Evolutionary conservation across 2,329 filamentous ascomycete genomes (phyloP), one percentile per base, ranked within the genome.

Genomic region (Penicillium sp.): DNA sequence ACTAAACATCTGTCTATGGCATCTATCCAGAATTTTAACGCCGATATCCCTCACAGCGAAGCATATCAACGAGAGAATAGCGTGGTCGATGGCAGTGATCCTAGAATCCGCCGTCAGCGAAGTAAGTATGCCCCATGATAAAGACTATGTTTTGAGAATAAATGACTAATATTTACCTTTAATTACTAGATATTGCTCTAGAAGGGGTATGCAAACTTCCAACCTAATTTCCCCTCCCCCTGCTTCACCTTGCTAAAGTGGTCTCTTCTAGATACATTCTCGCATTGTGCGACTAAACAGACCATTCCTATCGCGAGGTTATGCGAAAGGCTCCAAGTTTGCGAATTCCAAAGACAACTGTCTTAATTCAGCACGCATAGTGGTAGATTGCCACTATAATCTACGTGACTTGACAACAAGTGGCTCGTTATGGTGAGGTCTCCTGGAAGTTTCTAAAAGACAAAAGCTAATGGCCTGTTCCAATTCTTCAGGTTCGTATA

Each of bases 371-470:
- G 48, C 48, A 39, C 48, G 48, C 14, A 49, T 49, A 11, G 48
- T 49, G 21, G 26, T 49, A 39, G 48, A 49, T 26, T 49, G 48
- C 27, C 48, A 49, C 16, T 49, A 49, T 22, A 49, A 49, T 19
- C 31, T 49, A 24, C 48, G 48, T 26, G 48, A 49, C 22, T 13
- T 49, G 14, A 49, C 48, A 49, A 49, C 48, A 13, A 37, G 48
- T 19, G 48, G 48, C 13, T 49, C 48, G 3, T 26, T 49, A 19
- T 49, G 48, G 48, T 49, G 29, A 42, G 33, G 11, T 27, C 2
- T 31, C 10, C 19, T 16, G 0, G 1, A 6, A 14, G 9, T 4
- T 27, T 16, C n/a, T 14, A 37, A 14, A 11, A 29, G 4, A 3
- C n/a, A 16, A 22, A 33, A 21, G 11, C 44, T 19, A 21, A 24